Percentiles rank a stretch among this genome's conserved stretches.
Conservation (phyloP, 2,329 filamentous ascomycete species). For the Rhynchosporium graminicola region DNA sequence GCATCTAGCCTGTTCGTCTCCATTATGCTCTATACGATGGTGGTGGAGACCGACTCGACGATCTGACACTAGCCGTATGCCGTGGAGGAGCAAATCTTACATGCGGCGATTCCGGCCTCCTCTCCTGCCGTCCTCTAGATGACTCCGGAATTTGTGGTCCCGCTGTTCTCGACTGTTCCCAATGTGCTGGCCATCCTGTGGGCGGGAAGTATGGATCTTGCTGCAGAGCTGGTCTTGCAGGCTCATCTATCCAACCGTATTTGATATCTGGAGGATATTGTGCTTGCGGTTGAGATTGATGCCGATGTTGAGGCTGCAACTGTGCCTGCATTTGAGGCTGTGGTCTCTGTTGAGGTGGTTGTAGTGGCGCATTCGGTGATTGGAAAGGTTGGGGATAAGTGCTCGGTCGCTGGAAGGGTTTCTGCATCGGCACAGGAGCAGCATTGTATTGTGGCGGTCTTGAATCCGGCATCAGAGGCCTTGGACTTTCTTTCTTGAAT, state of each 20-base stretch:
- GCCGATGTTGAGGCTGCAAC: neutral
- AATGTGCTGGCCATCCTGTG: slow-evolving; percentile 34
- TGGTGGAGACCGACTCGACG: slow-evolving; percentile 24
- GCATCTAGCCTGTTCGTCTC: slow-evolving; percentile 11
- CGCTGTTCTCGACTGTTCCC: slow-evolving; percentile 28
- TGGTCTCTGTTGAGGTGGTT: neutral
- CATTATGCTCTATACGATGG: slow-evolving; percentile 25
- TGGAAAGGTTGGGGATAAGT: slow-evolving; percentile 11
- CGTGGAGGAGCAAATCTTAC: slow-evolving; percentile 74
- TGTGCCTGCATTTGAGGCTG: slow-evolving; percentile 1
- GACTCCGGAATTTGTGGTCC: slow-evolving; percentile 17
- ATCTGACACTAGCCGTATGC: slow-evolving; percentile 44
- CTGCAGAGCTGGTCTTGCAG: slow-evolving; percentile 16
- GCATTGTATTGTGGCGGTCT: slow-evolving; percentile 23
- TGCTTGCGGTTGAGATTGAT: slow-evolving; percentile 16
- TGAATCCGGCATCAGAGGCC: slow-evolving; percentile 16
- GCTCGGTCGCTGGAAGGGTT: slow-evolving; percentile 1
- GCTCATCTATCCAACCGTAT: slow-evolving; percentile 33
- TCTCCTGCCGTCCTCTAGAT: slow-evolving; percentile 22
- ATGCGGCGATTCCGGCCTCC: slow-evolving; percentile 64
- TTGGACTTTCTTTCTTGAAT: slow-evolving; percentile 24
- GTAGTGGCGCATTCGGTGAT: slow-evolving; percentile 7
- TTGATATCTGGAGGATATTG: slow-evolving; percentile 30
- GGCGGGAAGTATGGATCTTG: slow-evolving; percentile 26
- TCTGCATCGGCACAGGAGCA: slow-evolving; percentile 9